Evolutionary conservation across 768 basidiomycete genomes (phyloP), one percentile per base, ranked within the genome.

Genomic region (Lactarius trivialis): DNA sequence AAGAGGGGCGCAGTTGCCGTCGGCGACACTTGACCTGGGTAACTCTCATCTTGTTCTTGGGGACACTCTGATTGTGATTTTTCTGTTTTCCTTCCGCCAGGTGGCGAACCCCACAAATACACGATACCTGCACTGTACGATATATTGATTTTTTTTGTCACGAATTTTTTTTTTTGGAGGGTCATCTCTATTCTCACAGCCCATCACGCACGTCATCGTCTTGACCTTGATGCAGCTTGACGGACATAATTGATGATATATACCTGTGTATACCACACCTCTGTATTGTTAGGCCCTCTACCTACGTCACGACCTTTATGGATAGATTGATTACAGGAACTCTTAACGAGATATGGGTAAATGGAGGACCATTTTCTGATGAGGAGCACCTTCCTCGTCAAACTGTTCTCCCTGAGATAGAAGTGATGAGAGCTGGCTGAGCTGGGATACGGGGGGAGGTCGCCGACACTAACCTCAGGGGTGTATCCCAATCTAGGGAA

Each of bases 371-470:
- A 93, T 90, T 74, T 83, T 85, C 72, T 92, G 90, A 80, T 93
- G 91, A 61, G 88, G 90, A 70, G 82, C 90, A 34, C 90, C 91
- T 60, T 88, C 91, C 75, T 86, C 89, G 73, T 88, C 87, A 75
- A 89, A 91, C 72, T 83, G 81, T 28, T 80, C 79, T 65, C 86
- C 87, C 85, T 91, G 73, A 50, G 60, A 65, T 48, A 30, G 37
- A 56, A 55, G 43, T 15, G 51, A 48, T 30, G 52, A 45, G 54
- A 21, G 37, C 39, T 19, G 32, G 53, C 26, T 34, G 17, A 45
- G 34, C 26, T 37, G 61, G 65, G 59, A 61, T 48, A 62, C 56
- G 68, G 64, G 57, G 39, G 49, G 50, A 58, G 66, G 53, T 39
- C 26, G 53, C 55, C 51, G 59, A 53, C 58, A 69, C 79, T 72